phyloP scores from a whole-genome alignment of 768 basidiomycete species.

The Pleurotus citrinopileatus region DNA sequence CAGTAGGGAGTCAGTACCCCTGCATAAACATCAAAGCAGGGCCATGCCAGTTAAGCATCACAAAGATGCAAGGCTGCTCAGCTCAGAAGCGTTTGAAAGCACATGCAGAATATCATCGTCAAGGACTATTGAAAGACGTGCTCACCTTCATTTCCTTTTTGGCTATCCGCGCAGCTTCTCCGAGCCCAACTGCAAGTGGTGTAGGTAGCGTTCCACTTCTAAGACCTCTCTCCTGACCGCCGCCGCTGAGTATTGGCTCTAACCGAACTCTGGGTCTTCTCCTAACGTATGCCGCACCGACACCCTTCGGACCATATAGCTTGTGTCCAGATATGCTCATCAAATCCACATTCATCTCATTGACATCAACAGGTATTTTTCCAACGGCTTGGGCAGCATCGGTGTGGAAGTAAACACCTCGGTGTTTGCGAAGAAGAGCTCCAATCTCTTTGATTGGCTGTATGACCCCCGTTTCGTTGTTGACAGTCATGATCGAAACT shows the following conservation, averaged over 20 bases:
- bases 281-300: slow-evolving; percentile 93
- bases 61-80: not conserved
- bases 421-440: slow-evolving; percentile 77
- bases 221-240: slow-evolving; percentile 95
- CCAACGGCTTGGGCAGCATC: slow-evolving; percentile 96
- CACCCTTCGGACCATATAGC: slow-evolving; percentile 95
- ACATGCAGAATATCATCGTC: slow-evolving; percentile 35
- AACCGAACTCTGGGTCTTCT: slow-evolving; percentile 88
- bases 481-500: slow-evolving; percentile 98
- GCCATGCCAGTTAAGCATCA: slow-evolving; percentile 32
- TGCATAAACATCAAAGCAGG: slow-evolving; percentile 74
- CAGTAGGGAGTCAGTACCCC: slow-evolving; percentile 76
- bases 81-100: slow-evolving; percentile 12
- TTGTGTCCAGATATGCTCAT: slow-evolving; percentile 98
- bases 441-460: slow-evolving; percentile 97
- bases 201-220: slow-evolving; percentile 93
- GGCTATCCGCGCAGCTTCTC: slow-evolving; percentile 92
- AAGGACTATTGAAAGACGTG: slow-evolving; percentile 21
- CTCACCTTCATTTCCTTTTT: slow-evolving; percentile 91
- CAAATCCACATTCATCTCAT: slow-evolving; percentile 92
- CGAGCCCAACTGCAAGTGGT: slow-evolving; percentile 85
- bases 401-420: slow-evolving; percentile 93
- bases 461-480: slow-evolving; percentile 99
- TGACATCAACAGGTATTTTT: slow-evolving; percentile 90
- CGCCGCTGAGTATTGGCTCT: slow-evolving; percentile 93